Base-by-base conservation (phyloP, 176 grass and related monocot species). In the Tuctoria greenei region DNA sequence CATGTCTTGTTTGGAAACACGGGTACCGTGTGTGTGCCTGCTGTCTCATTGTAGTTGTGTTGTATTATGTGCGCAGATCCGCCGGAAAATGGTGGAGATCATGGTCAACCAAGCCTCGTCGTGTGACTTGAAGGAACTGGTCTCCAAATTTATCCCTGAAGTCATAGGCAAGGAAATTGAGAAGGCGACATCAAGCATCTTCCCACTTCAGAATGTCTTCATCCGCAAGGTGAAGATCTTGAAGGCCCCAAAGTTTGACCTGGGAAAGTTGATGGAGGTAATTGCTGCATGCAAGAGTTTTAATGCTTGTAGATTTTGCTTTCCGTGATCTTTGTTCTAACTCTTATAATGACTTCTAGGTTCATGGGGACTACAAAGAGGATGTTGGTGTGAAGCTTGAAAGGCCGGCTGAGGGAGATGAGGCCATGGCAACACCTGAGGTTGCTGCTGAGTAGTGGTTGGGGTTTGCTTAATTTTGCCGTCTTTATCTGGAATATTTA, bases 211-310 rank as follows among this genome's bases (percentile, higher is more conserved):
- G 60, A 98, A 98, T 46, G 95, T 98, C 3, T 98, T 88, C 40
- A 87, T 98, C 77, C 91, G 91, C 45, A 98, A 98, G 64, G 95
- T 94, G 23, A 98, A 98, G 89, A 98, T 98, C 23, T 61, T 98
- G 31, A 94, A 98, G 82, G 78, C 91, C 1, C 91, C 95, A 0
- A 98, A 98, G 63, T 98, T 98, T 0, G 95, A 98, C 61, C 71
- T 98, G 35, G 95, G 95, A 4, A 98, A 98, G 42, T 84, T 98
- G 5, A 98, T 98, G 95, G 95, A 98, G 89, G 93, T 93, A 90
- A 86, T 61, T 78, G 24, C 34, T 25, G 20, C 1, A 26, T 6
- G 1, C 20, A n/a, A 40, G 6, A 21, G 16, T 25, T 2, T 14
- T 52, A 11, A 5, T 50, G 11, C 44, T 11, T 18, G 20, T 11